Base-by-base conservation (phyloP, 371 early-diverging fungal species). In the Mortierella sp. region DNA sequence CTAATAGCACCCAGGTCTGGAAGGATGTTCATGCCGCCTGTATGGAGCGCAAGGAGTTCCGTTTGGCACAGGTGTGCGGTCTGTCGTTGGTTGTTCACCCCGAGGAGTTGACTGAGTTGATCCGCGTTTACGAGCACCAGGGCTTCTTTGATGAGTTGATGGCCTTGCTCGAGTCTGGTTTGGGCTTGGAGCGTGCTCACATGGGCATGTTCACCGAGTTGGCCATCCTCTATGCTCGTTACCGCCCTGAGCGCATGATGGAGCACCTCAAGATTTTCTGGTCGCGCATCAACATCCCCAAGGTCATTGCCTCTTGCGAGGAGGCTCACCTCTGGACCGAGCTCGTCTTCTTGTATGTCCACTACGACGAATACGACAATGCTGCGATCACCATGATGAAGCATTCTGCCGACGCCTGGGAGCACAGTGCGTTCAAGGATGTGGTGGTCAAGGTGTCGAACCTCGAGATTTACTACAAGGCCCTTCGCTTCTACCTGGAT, bases 171-270 rank as follows among this genome's bases (percentile, higher is more conserved):
- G 98, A 99, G 90, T 95, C 96, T 63, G 97, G 98, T 80, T 90
- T 99, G 18, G 97, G 97, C n/a, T 87, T 99, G 77, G 99, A 99
- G 90, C 94, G 99, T 65, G 99, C 99, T 16, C 99, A 99, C 84
- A 99, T 99, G 99, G 99, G 99, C 71, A 98, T 99, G 98, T 99
- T 99, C 88, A 99, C 99, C 0, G 99, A 99, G 88, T 91, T 99
- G 44, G 97, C 99, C 8, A 95, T 99, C 75, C 90, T 98, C 78
- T 99, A 99, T 89, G 95, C 97, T 86, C 98, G 97, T 88, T 97
- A 99, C 93, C 91, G 93, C 5, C 96, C 98, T 2, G 98, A 97
- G 77, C 91, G 94, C 70, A 93, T 98, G 91, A 97, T 97, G 97
- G 98, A 97, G 83, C 99, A 99, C 84, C 92, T 99, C 73, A 97